These are phyloP conservation scores for Crithidia acanthocephali DNA, from an alignment of 208 protist genomes.

Conservation along the genomic window DNA sequence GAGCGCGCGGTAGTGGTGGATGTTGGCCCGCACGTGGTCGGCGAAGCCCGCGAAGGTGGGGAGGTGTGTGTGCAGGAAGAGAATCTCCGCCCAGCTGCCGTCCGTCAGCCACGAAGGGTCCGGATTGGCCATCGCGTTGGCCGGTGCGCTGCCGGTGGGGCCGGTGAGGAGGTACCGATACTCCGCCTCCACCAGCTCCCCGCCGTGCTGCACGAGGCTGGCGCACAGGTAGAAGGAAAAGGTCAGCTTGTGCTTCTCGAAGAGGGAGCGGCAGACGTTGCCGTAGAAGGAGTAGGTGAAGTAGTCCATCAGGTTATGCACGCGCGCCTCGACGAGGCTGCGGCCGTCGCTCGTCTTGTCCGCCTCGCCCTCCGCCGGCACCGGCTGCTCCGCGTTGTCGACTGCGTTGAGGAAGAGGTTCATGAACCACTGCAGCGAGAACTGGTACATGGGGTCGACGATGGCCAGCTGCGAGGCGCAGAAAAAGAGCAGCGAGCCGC, in stretches of 20 bases:
- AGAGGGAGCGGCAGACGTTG: slow-evolving; percentile 98
- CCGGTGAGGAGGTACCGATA: slow-evolving; percentile 94
- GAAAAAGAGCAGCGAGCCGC: slow-evolving; percentile 97
- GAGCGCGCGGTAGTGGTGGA: slow-evolving; percentile 88
- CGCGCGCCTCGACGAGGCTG: slow-evolving; percentile 77
- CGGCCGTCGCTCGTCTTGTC: slow-evolving; percentile 25
- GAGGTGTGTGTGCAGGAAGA: slow-evolving; percentile 84
- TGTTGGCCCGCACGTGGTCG: slow-evolving; percentile 78
- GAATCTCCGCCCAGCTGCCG: slow-evolving; percentile 94
- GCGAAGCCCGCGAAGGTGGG: slow-evolving; percentile 83
- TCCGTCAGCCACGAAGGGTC: slow-evolving; percentile 93
- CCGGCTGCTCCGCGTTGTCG: slow-evolving; percentile 59
- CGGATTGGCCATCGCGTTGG: slow-evolving; percentile 80
- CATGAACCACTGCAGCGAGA: slow-evolving; percentile 98
- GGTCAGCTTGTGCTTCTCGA: slow-evolving; percentile 98
- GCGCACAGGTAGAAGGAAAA: slow-evolving; percentile 98
- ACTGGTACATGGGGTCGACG: slow-evolving; percentile 98
- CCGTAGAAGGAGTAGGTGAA: slow-evolving; percentile 98
- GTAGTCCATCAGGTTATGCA: slow-evolving; percentile 94
- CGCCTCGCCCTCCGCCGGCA: slow-evolving; percentile 35
- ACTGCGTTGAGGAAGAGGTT: slow-evolving; percentile 94
- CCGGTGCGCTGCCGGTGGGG: slow-evolving; percentile 61
- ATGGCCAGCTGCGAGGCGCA: slow-evolving; percentile 95
- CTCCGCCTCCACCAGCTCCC: slow-evolving; percentile 85
- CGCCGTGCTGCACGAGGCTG: slow-evolving; percentile 82